Percentiles rank a stretch among this genome's conserved stretches.
These are phyloP conservation scores for Globomyces sp. DNA, from an alignment of 371 early-diverging fungal genomes.

Conservation along the genomic window DNA sequence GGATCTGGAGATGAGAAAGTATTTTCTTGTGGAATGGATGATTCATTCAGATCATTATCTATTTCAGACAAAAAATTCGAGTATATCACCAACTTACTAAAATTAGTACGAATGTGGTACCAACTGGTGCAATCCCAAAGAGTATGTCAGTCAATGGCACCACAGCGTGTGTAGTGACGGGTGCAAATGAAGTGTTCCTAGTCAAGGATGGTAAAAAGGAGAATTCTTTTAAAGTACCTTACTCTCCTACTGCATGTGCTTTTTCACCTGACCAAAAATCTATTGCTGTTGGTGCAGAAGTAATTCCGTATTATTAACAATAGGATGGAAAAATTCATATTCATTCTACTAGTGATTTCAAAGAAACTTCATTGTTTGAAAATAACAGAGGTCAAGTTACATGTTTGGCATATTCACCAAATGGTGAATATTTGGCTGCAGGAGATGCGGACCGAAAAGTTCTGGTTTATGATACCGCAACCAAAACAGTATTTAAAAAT, in stretches of 20 bases:
- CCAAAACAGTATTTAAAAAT: slow-evolving; percentile 40
- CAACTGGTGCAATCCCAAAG: slow-evolving; percentile 56
- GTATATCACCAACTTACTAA: slow-evolving; percentile 20
- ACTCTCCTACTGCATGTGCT: slow-evolving; percentile 57
- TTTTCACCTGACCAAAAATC: slow-evolving; percentile 55
- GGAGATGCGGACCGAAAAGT: slow-evolving; percentile 85
- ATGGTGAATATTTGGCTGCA: slow-evolving; percentile 68
- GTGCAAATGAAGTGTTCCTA: slow-evolving; percentile 39
- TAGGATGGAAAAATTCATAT: slow-evolving; percentile 42
- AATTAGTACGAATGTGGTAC: slow-evolving; percentile 27
- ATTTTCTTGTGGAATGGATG: slow-evolving; percentile 77
- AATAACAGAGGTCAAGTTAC: slow-evolving; percentile 70
- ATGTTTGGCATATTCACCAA: slow-evolving; percentile 71
- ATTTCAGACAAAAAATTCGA: slow-evolving; percentile 27
- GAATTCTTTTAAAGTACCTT: slow-evolving; percentile 38
- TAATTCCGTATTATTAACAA: slow-evolving; percentile 24
- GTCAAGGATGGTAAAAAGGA: slow-evolving; percentile 42
- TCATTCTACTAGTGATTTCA: slow-evolving; percentile 18
- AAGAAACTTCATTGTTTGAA: slow-evolving; percentile 30
- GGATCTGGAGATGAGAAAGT: slow-evolving; percentile 42
- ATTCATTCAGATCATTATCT: slow-evolving; percentile 46
- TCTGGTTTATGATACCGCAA: slow-evolving; percentile 62
- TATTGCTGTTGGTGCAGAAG: slow-evolving; percentile 72
- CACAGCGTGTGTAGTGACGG: slow-evolving; percentile 53
- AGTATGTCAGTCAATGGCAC: slow-evolving; percentile 50